phyloP scores from a whole-genome alignment of 1,284 basidiomycete genomes.

The Sutorius eximius region DNA sequence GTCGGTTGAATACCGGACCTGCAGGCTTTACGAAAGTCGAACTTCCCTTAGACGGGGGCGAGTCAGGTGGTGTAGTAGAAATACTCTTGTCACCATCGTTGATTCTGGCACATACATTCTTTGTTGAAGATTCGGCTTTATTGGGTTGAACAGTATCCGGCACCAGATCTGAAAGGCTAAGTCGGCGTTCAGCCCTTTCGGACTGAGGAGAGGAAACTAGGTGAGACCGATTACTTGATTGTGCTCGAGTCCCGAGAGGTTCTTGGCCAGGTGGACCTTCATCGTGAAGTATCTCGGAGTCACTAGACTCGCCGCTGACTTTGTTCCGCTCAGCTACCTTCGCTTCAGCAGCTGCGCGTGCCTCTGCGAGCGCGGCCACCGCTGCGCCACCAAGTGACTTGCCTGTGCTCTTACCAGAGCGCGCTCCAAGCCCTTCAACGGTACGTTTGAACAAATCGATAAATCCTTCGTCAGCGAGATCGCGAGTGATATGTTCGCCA shows the following conservation, averaged over 20 bases:
- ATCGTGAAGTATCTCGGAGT: constrained; percentile 23
- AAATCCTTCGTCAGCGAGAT: constrained; percentile 44
- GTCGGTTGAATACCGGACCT: constrained; percentile 57
- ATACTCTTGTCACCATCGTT: constrained; percentile 31
- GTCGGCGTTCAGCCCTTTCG: constrained; percentile 12
- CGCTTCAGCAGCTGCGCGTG: constrained; percentile 68
- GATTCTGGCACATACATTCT: neutral
- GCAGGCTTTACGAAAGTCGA: constrained; percentile 38
- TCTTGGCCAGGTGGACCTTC: constrained; percentile 6
- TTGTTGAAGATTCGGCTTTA: constrained; percentile 1
- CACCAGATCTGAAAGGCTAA: constrained; percentile 32
- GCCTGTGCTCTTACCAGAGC: constrained; percentile 56
- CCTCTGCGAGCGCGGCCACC: constrained; percentile 65
- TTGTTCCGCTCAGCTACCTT: constrained; percentile 63
- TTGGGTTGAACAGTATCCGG: neutral
- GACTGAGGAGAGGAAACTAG: neutral
- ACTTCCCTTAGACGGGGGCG: constrained; percentile 44
- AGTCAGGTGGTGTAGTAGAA: constrained; percentile 61
- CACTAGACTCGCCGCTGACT: constrained; percentile 40
- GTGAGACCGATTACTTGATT: neutral
- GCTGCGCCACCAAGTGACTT: constrained; percentile 61
- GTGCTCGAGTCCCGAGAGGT: constrained; percentile 17
- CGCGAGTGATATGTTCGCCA: constrained; percentile 14
- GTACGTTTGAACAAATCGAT: constrained; percentile 66
- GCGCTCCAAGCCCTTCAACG: constrained; percentile 64